Evolutionary conservation across 257 asterid genomes (phyloP), one percentile per base, ranked within the genome.

Genomic region (Osmanthus fragrans): DNA sequence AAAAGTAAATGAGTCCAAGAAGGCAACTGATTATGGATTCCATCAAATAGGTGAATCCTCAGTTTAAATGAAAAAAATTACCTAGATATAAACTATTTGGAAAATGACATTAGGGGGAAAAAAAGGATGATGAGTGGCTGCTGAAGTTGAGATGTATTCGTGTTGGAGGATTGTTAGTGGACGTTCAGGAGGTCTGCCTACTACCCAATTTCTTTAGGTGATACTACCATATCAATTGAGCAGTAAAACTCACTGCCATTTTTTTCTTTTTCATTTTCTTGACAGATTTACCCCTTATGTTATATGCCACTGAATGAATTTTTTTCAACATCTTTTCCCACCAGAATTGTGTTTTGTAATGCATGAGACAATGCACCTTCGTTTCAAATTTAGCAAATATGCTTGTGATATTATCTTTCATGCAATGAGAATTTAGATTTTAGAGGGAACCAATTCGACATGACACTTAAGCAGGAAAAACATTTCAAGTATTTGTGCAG

Each of bases 1-100:
- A 45, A 32, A 71, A 47, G 18, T 19, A 27, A 49, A 30, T 34
- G 7, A 78, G 71, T n/a, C 58, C 42, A 67, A 63, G 71, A 47
- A 66, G 80, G 79, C 11, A 73, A 74, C 65, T 65, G 80, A 39
- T 51, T 3, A 69, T 72, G 34, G 65, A 75, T 72, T 65, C 76
- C 77, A 71, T 51, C 66, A 27, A 3, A 73, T 25, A 45, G 39
- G 60, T 56, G 76, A 29, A 58, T 68, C 51, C 33, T 76, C 15
- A 70, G 40, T 70, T 70, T 70, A n/a, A 39, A 56, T 16, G 63
- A 74, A 1, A 58, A 74, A 60, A 19, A 78, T 63, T 40, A 27
- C 64, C 7, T 39, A 27, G 23, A 1, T 0, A 37, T 16, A 34
- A 37, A 23, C n/a, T 47, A 76, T 68, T 23, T 72, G 65, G 36